Conservation (phyloP, 139 green algal genomes). For the Tetratostichococcus sp. region DNA sequence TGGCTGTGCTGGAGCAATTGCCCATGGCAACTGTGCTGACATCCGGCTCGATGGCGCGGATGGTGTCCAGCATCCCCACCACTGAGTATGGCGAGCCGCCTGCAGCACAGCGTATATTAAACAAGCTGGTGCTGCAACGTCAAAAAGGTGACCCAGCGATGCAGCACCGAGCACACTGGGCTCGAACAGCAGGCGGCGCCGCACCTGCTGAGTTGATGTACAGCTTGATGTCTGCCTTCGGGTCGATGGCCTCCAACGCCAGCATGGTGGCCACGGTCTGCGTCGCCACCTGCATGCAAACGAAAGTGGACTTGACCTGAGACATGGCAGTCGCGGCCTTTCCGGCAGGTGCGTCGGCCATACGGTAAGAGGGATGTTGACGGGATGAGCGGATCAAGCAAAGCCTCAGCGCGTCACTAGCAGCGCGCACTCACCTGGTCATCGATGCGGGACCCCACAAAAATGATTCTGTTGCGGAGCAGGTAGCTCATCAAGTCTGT, state of each 20-base stretch:
- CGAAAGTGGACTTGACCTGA: too few species aligned
- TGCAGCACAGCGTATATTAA: too few species aligned
- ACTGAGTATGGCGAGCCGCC: slow-evolving; percentile 78
- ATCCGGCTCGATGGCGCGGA: slow-evolving; percentile 68
- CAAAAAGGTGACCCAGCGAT: too few species aligned
- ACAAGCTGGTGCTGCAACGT: too few species aligned
- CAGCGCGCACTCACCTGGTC: slow-evolving; percentile 71
- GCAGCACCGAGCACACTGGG: too few species aligned
- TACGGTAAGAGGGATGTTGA: too few species aligned
- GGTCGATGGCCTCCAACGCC: slow-evolving; percentile 80
- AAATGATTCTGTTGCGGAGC: slow-evolving; percentile 85
- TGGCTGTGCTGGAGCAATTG: slow-evolving; percentile 65
- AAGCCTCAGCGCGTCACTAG: too few species aligned
- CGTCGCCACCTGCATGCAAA: slow-evolving; percentile 60
- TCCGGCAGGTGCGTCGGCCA: too few species aligned
- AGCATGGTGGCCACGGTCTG: slow-evolving; percentile 82
- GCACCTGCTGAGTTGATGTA: slow-evolving; percentile 91
- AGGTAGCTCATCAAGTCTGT: slow-evolving; percentile 83
- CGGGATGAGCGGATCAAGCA: too few species aligned
- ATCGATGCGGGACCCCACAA: slow-evolving; percentile 78
- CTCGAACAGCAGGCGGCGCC: too few species aligned
- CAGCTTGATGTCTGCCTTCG: slow-evolving; percentile 82
- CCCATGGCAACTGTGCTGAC: slow-evolving; percentile 80
- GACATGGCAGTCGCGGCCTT: too few species aligned
- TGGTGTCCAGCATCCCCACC: slow-evolving; percentile 83